phyloP scores from a whole-genome alignment of 805 yeast species.

The Candida sonorensis region DNA sequence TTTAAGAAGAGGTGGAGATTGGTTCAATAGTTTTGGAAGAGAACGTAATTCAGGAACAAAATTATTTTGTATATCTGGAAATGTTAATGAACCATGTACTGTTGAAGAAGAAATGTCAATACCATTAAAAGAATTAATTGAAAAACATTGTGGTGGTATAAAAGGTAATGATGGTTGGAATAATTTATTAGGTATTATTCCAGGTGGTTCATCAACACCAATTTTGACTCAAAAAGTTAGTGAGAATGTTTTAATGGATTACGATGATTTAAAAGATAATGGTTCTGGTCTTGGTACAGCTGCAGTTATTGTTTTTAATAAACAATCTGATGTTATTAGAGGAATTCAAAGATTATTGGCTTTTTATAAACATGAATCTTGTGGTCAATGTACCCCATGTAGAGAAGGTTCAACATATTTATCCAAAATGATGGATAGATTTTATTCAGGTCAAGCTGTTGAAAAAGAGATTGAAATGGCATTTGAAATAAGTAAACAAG shows the following conservation, averaged over 20 bases:
- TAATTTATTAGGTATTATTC: constrained; percentile 78
- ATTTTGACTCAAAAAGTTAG: constrained; percentile 63
- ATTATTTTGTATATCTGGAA: constrained; percentile 82
- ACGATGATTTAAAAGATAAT: constrained; percentile 75
- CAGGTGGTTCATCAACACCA: constrained; percentile 89
- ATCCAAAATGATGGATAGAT: constrained; percentile 76
- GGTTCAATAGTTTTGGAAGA: constrained; percentile 82
- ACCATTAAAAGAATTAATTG: constrained; percentile 74
- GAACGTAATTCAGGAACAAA: constrained; percentile 81
- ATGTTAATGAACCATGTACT: constrained; percentile 87
- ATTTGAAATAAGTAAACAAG: constrained; percentile 75
- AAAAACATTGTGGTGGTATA: constrained; percentile 86
- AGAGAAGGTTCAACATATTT: constrained; percentile 91
- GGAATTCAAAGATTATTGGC: constrained; percentile 82
- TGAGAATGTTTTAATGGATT: constrained; percentile 75
- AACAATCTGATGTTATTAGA: constrained; percentile 75
- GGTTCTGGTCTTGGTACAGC: constrained; percentile 91
- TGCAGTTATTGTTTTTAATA: constrained; percentile 87
- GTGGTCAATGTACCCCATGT: constrained; percentile 94
- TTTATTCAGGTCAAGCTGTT: constrained; percentile 71
- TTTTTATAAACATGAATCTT: constrained; percentile 86
- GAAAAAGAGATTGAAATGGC: constrained; percentile 80
- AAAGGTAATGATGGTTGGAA: constrained; percentile 96
- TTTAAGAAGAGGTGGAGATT: constrained; percentile 80
- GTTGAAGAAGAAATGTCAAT: constrained; percentile 94